A percentile compares a stretch with the other conserved stretches of the same genome.
Conservation (phyloP, 2,329 filamentous ascomycete species). For the Ploettnerulaceae sp. region DNA sequence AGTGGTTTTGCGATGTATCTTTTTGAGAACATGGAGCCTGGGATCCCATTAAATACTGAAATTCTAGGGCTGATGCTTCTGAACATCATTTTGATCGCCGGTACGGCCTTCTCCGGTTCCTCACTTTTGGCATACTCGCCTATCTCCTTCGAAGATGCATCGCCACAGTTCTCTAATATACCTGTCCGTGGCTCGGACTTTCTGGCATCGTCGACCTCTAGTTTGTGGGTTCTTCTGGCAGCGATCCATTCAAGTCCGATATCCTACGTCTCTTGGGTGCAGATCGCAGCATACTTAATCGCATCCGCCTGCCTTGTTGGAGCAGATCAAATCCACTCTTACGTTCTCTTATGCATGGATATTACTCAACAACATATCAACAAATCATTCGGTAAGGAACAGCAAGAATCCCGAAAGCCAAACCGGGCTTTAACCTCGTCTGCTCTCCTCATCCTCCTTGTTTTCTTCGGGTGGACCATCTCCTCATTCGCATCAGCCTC, state of each 20-base stretch:
- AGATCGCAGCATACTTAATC: conserved; percentile 18
- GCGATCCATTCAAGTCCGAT: conserved; percentile 18
- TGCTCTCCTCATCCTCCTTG: conserved; percentile 7
- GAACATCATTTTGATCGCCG: conserved; percentile 16
- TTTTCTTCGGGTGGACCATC: conserved; percentile 2
- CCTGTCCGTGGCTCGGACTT: conserved; percentile 10
- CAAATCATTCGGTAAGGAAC: conserved; percentile 3
- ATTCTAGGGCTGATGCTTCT: conserved; percentile 17
- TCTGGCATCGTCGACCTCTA: conserved; percentile 15
- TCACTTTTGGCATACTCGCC: conserved; percentile 23
- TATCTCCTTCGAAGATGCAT: conserved; percentile 17
- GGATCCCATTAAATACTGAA: background rate
- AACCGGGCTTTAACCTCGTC: conserved; percentile 9
- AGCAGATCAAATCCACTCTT: conserved; percentile 10
- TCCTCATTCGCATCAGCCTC: conserved; percentile 6
- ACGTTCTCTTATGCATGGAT: conserved; percentile 4
- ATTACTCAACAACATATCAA: conserved; percentile 3
- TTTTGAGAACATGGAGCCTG: conserved; percentile 14
- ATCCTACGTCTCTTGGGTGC: conserved; percentile 19
- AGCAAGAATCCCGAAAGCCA: conserved; percentile 2
- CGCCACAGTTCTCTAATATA: conserved; percentile 11
- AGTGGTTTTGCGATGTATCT: conserved; percentile 17
- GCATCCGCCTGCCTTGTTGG: conserved; percentile 15
- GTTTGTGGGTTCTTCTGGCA: conserved; percentile 15
- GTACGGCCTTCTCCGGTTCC: conserved; percentile 19